phyloP scores from a whole-genome alignment of 2,329 filamentous ascomycete genomes.

The Neonectria punicea region DNA sequence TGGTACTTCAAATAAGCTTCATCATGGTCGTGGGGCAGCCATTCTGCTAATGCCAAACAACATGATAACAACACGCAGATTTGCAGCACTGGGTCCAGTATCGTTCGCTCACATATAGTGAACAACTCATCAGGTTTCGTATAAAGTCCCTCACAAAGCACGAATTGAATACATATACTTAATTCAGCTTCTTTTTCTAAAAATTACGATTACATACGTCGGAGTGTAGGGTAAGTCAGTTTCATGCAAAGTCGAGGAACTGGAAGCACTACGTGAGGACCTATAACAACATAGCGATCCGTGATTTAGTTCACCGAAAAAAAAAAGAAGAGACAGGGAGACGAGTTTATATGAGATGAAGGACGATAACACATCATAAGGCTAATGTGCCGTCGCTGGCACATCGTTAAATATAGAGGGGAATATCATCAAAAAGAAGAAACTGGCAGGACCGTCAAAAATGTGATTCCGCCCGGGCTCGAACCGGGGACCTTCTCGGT shows the following conservation, averaged over 20 bases:
- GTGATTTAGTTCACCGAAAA: too few relatives aligned
- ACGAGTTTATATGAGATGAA: too few relatives aligned
- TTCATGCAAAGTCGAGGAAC: background rate
- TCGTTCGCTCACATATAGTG: background rate
- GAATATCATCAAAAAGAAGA: slow-evolving; percentile 1
- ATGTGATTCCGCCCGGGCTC: slow-evolving; percentile 51
- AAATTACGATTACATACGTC: background rate
- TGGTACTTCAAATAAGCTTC: background rate
- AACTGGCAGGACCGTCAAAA: slow-evolving; percentile 20
- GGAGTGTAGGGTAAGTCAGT: background rate
- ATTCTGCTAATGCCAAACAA: too few relatives aligned
- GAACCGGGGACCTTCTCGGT: slow-evolving; percentile 55
- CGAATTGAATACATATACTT: background rate
- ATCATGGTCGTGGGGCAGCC: background rate
- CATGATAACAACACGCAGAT: too few relatives aligned
- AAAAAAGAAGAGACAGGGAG: too few relatives aligned
- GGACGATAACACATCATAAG: too few relatives aligned
- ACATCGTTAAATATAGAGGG: background rate
- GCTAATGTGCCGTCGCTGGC: too few relatives aligned
- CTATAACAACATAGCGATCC: too few relatives aligned
- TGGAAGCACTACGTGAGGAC: background rate
- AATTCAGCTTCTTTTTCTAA: background rate
- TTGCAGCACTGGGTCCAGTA: too few relatives aligned
- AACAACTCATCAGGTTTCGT: background rate
- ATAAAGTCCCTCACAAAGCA: background rate